Evolutionary conservation across 345 rosid genomes (phyloP).

Genomic region (Conringia planisiliqua): DNA sequence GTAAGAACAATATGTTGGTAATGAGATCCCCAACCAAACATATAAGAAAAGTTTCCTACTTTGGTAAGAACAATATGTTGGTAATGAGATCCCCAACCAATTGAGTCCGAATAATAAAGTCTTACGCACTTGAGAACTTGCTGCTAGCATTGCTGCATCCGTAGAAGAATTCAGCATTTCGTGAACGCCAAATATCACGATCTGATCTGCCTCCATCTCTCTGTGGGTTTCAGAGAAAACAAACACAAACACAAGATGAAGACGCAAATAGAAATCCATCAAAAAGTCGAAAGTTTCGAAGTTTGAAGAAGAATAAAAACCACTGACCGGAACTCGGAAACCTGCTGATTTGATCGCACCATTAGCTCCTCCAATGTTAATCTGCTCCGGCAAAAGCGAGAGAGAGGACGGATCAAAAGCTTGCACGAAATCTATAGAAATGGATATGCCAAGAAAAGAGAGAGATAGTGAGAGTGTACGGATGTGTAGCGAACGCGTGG

Average conservation of each 20-base stretch:
- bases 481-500: conserved; percentile 34
- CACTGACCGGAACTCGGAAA: conserved; percentile 74
- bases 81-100: background rate
- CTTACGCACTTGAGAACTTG: conserved; percentile 52
- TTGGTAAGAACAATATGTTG: background rate
- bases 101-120: background rate
- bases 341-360: conserved; percentile 34
- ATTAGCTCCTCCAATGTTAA: conserved; percentile 18
- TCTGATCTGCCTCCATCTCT: conserved; percentile 56
- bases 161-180: conserved; percentile 48
- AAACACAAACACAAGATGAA: background rate
- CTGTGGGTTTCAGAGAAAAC: conserved; percentile 34
- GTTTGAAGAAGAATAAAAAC: background rate
- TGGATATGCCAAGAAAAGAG: background rate
- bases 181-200: conserved; percentile 79
- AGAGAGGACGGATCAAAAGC: background rate
- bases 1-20: background rate
- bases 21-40: background rate
- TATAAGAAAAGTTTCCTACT: conserved; percentile 7
- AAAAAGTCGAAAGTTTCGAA: background rate
- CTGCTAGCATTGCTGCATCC: conserved; percentile 77
- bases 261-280: background rate
- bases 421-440: background rate
- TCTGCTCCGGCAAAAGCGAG: conserved; percentile 10
- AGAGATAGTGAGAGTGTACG: conserved; percentile 13